These are phyloP conservation scores for Globisporangium middletonii DNA, from an alignment of 352 stramenopile species.

Conservation along the genomic window DNA sequence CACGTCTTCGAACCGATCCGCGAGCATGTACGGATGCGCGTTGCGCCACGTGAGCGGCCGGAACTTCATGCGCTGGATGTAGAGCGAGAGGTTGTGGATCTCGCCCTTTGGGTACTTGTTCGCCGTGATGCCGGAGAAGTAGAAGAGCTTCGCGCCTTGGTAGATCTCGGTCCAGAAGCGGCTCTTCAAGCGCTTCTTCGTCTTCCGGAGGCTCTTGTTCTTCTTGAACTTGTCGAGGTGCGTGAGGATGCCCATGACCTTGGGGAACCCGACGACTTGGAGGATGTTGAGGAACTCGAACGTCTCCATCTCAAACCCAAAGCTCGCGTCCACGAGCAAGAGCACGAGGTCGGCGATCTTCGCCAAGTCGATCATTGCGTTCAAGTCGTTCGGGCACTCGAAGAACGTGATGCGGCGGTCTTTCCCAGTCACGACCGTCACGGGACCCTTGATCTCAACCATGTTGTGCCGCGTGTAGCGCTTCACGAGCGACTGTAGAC, in stretches of 20 bases:
- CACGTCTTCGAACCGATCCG: constrained; percentile 97
- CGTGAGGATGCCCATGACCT: constrained; percentile 98
- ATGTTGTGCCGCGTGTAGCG: constrained; percentile 99
- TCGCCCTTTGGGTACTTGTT: constrained; percentile 99
- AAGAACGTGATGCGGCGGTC: constrained; percentile 98
- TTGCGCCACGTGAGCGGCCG: constrained; percentile 98
- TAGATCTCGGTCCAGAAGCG: constrained; percentile 99
- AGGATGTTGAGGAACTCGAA: constrained; percentile 99
- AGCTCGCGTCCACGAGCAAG: constrained; percentile 98
- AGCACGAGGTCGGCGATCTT: constrained; percentile 99
- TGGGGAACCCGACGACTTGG: constrained; percentile 89
- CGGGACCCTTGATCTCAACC: constrained; percentile 94
- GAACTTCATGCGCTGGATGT: constrained; percentile 98
- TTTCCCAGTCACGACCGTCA: constrained; percentile 98
- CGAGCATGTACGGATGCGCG: constrained; percentile 98
- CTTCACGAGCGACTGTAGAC: constrained; percentile 93
- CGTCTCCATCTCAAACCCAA: constrained; percentile 99
- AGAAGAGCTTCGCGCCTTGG: constrained; percentile 94
- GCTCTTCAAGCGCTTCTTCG: constrained; percentile 98
- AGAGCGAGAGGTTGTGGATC: constrained; percentile 96
- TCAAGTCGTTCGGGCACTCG: constrained; percentile 96
- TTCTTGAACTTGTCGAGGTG: constrained; percentile 98
- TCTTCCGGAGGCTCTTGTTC: constrained; percentile 96
- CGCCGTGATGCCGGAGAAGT: constrained; percentile 96
- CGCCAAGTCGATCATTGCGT: constrained; percentile 93